A percentile compares a stretch with the other conserved stretches of the same genome.
These are phyloP conservation scores for Amniculicola lignicola DNA, from an alignment of 495 filamentous ascomycete species.

Conservation along the genomic window DNA sequence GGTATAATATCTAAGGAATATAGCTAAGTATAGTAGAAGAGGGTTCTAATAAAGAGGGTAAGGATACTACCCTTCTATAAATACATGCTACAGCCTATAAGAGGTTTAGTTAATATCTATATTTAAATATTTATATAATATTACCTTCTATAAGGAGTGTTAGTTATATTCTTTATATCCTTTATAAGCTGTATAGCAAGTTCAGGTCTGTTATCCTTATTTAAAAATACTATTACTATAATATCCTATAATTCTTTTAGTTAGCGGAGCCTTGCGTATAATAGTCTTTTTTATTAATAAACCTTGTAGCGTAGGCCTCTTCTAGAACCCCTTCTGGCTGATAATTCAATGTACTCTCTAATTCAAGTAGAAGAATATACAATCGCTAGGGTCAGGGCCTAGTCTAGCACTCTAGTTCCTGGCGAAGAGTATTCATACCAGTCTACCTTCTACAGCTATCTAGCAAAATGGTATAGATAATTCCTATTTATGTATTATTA, in stretches of 20 bases:
- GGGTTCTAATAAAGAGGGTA: conserved; percentile 4
- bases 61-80: conserved; percentile 3
- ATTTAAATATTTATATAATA: background rate
- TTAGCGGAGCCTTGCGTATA: background rate
- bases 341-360: conserved; percentile 12
- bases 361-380: conserved; percentile 9
- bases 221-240: conserved; percentile 12
- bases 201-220: conserved; percentile 8
- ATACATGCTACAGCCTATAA: conserved; percentile 2
- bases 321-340: conserved; percentile 8
- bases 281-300: background rate
- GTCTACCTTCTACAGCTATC: conserved; percentile 5
- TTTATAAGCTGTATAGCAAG: conserved; percentile 12
- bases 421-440: conserved; percentile 1
- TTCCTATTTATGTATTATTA: background rate
- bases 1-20: background rate
- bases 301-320: conserved; percentile 14
- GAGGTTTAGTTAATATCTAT: background rate
- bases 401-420: conserved; percentile 12
- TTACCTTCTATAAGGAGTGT: conserved; percentile 16
- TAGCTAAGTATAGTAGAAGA: conserved; percentile 5
- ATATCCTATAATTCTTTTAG: conserved; percentile 8
- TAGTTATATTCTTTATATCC: conserved; percentile 13
- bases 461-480: background rate
- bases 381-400: conserved; percentile 3